These are phyloP conservation scores for Paramecium octaurelia DNA, from an alignment of 73 alveolate genomes.

Conservation along the genomic window DNA sequence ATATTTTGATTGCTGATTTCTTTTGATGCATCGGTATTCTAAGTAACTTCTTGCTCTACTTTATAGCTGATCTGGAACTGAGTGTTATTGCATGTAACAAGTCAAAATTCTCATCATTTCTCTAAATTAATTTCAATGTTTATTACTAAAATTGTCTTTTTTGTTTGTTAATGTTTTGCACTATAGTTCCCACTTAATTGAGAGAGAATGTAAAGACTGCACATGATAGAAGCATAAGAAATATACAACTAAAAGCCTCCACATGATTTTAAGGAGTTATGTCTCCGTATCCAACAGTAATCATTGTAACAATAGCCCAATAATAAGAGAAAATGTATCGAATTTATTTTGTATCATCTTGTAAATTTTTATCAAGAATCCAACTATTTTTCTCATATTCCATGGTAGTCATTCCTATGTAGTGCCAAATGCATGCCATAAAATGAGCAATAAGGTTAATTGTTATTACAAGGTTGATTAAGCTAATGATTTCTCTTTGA, in stretches of 20 bases:
- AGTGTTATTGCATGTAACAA: background rate
- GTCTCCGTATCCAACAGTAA: constrained; percentile 94
- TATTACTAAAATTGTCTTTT: background rate
- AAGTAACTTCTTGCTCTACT: background rate
- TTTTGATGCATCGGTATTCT: background rate
- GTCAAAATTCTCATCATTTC: background rate
- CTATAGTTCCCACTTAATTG: background rate
- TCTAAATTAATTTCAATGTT: background rate
- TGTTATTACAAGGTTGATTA: background rate
- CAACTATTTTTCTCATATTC: background rate
- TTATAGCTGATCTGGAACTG: background rate
- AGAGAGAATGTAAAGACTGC: background rate
- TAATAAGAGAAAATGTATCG: constrained; percentile 51
- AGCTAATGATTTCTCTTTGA: background rate
- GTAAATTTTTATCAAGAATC: background rate
- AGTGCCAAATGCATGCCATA: constrained; percentile 57
- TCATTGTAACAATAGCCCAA: constrained; percentile 84
- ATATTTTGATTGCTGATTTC: background rate
- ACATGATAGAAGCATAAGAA: background rate
- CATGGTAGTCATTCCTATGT: constrained; percentile 23
- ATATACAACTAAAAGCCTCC: constrained; percentile 58
- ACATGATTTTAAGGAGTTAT: constrained; percentile 68
- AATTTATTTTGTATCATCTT: background rate
- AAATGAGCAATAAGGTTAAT: constrained; percentile 36
- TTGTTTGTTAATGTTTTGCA: background rate